Percentiles rank a stretch among this genome's conserved stretches.
phyloP scores from a whole-genome alignment of 495 filamentous ascomycete genomes.

The Extremus antarcticus region DNA sequence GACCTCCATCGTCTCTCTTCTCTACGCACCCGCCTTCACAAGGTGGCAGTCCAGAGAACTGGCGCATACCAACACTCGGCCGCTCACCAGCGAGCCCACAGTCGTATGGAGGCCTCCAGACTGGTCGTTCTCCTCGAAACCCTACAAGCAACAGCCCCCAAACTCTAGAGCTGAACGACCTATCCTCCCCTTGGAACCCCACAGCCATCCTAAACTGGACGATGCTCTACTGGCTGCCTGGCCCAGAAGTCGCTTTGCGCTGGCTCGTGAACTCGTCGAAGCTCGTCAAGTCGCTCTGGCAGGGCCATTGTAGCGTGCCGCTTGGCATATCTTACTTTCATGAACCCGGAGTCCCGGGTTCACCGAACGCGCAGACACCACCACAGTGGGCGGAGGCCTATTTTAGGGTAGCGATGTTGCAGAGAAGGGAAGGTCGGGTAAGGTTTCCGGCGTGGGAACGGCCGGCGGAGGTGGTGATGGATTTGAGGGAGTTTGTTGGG shows the following conservation, averaged over 20 bases:
- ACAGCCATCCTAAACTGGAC: conserved; percentile 31
- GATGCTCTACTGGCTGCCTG: conserved; percentile 34
- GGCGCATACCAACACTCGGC: conserved; percentile 5
- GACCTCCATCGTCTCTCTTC: conserved; percentile 6
- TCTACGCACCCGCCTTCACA: conserved; percentile 3
- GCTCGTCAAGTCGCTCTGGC: conserved; percentile 12
- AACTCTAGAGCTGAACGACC: conserved; percentile 2
- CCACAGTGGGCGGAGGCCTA: conserved; percentile 25
- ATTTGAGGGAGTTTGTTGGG: conserved; percentile 26
- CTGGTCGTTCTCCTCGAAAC: background rate
- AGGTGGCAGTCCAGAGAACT: background rate
- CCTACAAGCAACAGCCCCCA: background rate
- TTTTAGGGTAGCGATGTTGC: conserved; percentile 25
- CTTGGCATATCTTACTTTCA: conserved; percentile 28
- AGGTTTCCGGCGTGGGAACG: conserved; percentile 28
- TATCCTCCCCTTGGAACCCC: conserved; percentile 24
- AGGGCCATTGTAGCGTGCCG: conserved; percentile 21
- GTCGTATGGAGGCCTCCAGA: background rate
- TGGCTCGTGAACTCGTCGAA: conserved; percentile 23
- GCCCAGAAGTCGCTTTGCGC: conserved; percentile 27
- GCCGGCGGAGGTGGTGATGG: conserved; percentile 27
- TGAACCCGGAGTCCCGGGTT: conserved; percentile 5
- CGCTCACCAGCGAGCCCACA: background rate
- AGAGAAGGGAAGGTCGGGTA: conserved; percentile 23
- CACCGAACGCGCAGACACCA: conserved; percentile 5